These are phyloP conservation scores for Candida tropicalis DNA, from an alignment of 1,139 yeast genomes.

Conservation along the genomic window DNA sequence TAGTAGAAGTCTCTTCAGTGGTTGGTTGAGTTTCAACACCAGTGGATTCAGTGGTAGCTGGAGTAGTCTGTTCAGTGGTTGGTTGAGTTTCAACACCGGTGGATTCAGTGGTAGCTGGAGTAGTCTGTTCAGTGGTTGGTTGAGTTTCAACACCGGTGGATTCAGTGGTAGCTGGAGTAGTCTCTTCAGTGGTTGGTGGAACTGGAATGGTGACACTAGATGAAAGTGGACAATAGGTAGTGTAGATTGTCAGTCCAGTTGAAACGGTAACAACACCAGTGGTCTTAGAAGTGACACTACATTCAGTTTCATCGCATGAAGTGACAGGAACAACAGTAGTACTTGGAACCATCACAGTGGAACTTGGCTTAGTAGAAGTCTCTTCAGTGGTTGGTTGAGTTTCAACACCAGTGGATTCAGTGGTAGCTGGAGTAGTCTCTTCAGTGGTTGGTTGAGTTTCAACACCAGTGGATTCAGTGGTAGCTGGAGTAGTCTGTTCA, in stretches of 20 bases:
- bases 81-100: slow-evolving; percentile 3
- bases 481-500: too few species aligned
- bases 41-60: slow-evolving; percentile 10
- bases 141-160: slow-evolving; percentile 2
- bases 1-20: not conserved
- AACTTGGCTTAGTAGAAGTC: not conserved
- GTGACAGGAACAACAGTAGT: slow-evolving; percentile 23
- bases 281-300: slow-evolving; percentile 30
- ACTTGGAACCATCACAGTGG: slow-evolving; percentile 17
- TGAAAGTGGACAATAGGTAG: slow-evolving; percentile 20
- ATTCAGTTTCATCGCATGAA: slow-evolving; percentile 27
- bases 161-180: not conserved
- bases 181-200: slow-evolving; percentile 9
- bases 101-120: slow-evolving; percentile 5
- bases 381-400: slow-evolving; percentile 25
- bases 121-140: slow-evolving; percentile 1
- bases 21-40: slow-evolving; percentile 3
- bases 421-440: too few species aligned
- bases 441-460: too few species aligned
- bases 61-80: slow-evolving; percentile 13
- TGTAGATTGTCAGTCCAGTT: slow-evolving; percentile 19
- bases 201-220: slow-evolving; percentile 10
- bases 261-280: slow-evolving; percentile 30
- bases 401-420: too few species aligned
- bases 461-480: too few species aligned